Evolutionary conservation across 1,139 yeast species (phyloP).

Genomic region (Wickerhamiella pararugosa): DNA sequence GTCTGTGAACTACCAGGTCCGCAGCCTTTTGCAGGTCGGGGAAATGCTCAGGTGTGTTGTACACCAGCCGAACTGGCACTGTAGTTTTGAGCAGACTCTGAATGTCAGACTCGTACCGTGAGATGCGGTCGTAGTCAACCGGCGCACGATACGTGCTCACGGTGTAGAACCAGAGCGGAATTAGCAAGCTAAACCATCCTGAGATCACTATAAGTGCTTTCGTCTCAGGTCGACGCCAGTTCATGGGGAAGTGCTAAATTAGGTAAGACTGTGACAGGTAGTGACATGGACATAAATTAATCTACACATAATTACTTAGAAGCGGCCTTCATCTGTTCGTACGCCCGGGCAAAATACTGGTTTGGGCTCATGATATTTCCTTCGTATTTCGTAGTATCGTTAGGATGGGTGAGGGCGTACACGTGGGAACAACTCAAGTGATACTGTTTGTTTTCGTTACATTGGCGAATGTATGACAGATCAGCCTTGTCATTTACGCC

Average conservation of each 20-base stretch:
- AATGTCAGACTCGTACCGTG: slow-evolving; percentile 28
- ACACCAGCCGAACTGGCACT: slow-evolving; percentile 42
- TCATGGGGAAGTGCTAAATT: no score
- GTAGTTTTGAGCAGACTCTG: slow-evolving; percentile 28
- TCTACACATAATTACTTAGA: no score
- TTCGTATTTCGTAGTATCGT: slow-evolving; percentile 20
- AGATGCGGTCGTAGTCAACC: slow-evolving; percentile 44
- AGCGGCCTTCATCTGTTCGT: neutral
- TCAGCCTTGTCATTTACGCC: slow-evolving; percentile 52
- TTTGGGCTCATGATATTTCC: slow-evolving; percentile 71
- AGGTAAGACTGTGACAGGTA: no score
- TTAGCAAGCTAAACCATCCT: slow-evolving; percentile 34
- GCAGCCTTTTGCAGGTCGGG: slow-evolving; percentile 34
- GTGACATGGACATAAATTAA: no score
- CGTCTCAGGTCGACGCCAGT: neutral
- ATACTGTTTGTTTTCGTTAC: slow-evolving; percentile 51
- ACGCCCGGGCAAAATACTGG: slow-evolving; percentile 38
- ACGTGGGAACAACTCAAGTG: slow-evolving; percentile 85
- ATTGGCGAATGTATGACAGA: slow-evolving; percentile 47
- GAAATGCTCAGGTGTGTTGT: slow-evolving; percentile 19
- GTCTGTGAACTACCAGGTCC: slow-evolving; percentile 28
- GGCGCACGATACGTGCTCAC: slow-evolving; percentile 66
- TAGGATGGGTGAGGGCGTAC: slow-evolving; percentile 61
- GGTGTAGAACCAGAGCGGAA: slow-evolving; percentile 58
- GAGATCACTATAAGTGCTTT: slow-evolving; percentile 9